These are phyloP conservation scores for Pseudonitzschia pungens DNA, from an alignment of 108 stramenopile species.

Conservation along the genomic window DNA sequence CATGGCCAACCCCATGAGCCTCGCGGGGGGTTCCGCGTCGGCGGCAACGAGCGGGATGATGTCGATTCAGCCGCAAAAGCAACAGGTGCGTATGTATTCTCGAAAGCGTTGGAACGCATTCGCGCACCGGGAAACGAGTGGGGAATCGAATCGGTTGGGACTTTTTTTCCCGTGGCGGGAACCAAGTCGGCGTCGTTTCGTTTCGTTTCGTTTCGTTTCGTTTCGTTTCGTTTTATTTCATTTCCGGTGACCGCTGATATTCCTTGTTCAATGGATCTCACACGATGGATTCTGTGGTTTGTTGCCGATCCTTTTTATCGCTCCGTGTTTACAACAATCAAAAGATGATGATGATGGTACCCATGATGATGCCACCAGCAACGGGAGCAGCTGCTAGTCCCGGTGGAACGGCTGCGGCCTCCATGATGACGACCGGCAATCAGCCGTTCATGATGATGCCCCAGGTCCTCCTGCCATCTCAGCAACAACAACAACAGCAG, in stretches of 20 bases:
- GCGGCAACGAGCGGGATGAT: slow-evolving; percentile 6
- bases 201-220: neutral
- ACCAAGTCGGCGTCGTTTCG: neutral
- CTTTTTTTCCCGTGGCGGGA: too few species aligned
- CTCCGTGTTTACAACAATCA: slow-evolving; percentile 1
- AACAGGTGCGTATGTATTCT: slow-evolving; percentile 28
- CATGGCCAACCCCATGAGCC: neutral
- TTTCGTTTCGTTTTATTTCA: neutral
- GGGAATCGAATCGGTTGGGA: neutral
- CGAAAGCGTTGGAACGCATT: neutral
- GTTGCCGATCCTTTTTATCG: neutral
- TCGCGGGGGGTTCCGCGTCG: slow-evolving; percentile 6
- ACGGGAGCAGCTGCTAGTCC: slow-evolving; percentile 1
- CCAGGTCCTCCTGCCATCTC: slow-evolving; percentile 12
- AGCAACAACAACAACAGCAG: slow-evolving; percentile 34
- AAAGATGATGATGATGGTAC: slow-evolving; percentile 86
- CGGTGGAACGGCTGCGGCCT: slow-evolving; percentile 2
- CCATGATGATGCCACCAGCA: slow-evolving; percentile 67
- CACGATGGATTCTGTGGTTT: too few species aligned
- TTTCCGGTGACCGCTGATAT: too few species aligned
- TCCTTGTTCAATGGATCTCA: too few species aligned
- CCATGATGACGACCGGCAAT: slow-evolving; percentile 13
- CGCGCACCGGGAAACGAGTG: neutral
- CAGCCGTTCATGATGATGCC: slow-evolving; percentile 19
- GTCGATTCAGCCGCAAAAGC: slow-evolving; percentile 1